These are phyloP conservation scores for Hypoxylon sp. DNA, from an alignment of 2,329 filamentous ascomycete species.

Conservation along the genomic window DNA sequence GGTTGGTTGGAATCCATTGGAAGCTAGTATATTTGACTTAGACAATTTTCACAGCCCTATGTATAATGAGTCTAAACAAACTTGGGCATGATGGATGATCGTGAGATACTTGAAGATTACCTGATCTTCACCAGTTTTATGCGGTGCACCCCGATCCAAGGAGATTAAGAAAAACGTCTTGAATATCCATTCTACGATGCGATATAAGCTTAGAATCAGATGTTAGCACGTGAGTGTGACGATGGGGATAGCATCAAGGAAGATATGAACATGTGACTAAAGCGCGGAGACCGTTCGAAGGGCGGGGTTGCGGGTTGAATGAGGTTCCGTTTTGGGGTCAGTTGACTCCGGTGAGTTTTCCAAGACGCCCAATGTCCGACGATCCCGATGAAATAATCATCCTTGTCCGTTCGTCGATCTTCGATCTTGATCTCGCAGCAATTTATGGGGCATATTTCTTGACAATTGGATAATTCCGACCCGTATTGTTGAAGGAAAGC, in stretches of 20 bases:
- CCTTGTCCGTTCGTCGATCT: background rate
- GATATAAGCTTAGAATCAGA: background rate
- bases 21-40: too few relatives aligned
- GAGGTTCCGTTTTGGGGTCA: background rate
- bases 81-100: too few relatives aligned
- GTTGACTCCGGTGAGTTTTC: conserved; percentile 1
- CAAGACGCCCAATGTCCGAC: background rate
- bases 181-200: background rate
- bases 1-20: too few relatives aligned
- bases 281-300: background rate
- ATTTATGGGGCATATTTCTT: background rate
- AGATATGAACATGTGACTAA: conserved; percentile 2
- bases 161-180: background rate
- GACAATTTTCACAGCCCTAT: too few relatives aligned
- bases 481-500: background rate
- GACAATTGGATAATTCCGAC: background rate
- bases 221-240: background rate
- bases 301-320: conserved; percentile 1
- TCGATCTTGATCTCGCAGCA: conserved; percentile 3
- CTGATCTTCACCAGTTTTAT: too few relatives aligned
- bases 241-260: background rate
- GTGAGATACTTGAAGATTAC: too few relatives aligned
- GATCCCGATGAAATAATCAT: background rate
- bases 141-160: background rate
- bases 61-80: too few relatives aligned